Evolutionary conservation across 805 yeast genomes (phyloP), one percentile per base, ranked within the genome.

Genomic region (Starmerella davenportii): DNA sequence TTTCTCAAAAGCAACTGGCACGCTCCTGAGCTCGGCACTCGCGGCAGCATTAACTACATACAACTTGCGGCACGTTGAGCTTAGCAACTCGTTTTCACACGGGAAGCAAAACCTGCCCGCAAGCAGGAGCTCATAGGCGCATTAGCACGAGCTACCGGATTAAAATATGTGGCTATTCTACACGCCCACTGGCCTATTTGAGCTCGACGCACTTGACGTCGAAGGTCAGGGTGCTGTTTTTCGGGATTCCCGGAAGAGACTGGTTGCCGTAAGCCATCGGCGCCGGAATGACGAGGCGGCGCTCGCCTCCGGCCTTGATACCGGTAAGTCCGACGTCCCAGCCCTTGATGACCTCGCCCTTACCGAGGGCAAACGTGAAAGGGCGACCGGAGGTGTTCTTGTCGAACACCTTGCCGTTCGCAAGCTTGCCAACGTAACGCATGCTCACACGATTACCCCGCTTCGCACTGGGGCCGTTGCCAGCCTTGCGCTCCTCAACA

Each of bases 281-380:
- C 39, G 98, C 77, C 52, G 99, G 98, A 51, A 90, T 82, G 44
- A 82, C 72, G 50, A 90, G 82, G 68, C 96, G 76, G 72, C 98
- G 85, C 71, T 90, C 98, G 58, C 96, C 96, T 56, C 95, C 95
- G 57, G 81, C 93, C 41, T 93, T 75, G 95, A 90, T 85, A 59
- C 96, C 96, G 43, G 87, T 84, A 53, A 90, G 90, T 70, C 99
- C 99, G 55, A 87, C 71, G 59, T 90, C 99, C 81, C 94, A 90
- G 49, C 96, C 98, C 63, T 81, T 81, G 69, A 90, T 90, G 51
- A 93, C 95, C 65, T 90, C 98, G 58, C 96, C 98, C 61, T 78
- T 79, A 55, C 98, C 98, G 52, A 90, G 71, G 46, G 72, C 73
- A 64, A 90, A 90, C 48, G 64, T 63, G 62, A 90, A 90, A 56